Base-by-base conservation (phyloP, 2,329 filamentous ascomycete species). In the Ophiostoma sp. region DNA sequence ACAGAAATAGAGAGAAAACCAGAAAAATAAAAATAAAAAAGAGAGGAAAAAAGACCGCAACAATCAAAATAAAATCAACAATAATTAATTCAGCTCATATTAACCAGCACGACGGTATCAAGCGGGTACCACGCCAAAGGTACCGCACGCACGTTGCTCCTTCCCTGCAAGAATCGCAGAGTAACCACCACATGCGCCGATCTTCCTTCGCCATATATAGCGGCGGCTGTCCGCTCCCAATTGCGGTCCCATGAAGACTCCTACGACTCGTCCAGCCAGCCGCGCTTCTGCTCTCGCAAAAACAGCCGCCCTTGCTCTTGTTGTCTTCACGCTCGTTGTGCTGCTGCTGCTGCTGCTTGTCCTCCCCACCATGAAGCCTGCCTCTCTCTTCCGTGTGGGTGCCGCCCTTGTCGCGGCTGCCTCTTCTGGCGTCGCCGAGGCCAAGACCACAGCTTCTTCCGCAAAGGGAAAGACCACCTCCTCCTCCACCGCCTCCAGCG, bases 261-360 rank as follows among this genome's bases (percentile, higher is more conserved):
- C 44, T 39, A 39, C 44, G 44, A 48, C 36, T 39, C 36, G 36
- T 57, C 52, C 23, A 57, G 57, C 11, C 57, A 27, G 57, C 27
- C 27, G 57, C 13, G 57, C 57, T 17, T 33, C 52, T 57, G 52
- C n/a, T 3, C 23, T 57, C 13, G 52, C 44, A 48, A 48, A 27
- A 23, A 33, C 27, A 31, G 27, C 27, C 17, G 57, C 27, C 23
- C 27, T 62, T 62, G 70, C 62, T 67, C 67, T 72, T 36, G 8
- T 52, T 39, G 52, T 68, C 17, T 65, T 72, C 11, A 57, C 68
- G 69, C 68, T 72, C 67, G 52, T 69, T 15, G 39, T 41, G 39
- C 15, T 15, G 39, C 39, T 41, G 39, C 57, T 71, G 52, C 70
- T 70, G 33, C 72, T 73, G 52, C 68, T 71, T 13, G 48, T 70